Conservation (phyloP, 306 rosid genomes). For the Parietaria judaica region DNA sequence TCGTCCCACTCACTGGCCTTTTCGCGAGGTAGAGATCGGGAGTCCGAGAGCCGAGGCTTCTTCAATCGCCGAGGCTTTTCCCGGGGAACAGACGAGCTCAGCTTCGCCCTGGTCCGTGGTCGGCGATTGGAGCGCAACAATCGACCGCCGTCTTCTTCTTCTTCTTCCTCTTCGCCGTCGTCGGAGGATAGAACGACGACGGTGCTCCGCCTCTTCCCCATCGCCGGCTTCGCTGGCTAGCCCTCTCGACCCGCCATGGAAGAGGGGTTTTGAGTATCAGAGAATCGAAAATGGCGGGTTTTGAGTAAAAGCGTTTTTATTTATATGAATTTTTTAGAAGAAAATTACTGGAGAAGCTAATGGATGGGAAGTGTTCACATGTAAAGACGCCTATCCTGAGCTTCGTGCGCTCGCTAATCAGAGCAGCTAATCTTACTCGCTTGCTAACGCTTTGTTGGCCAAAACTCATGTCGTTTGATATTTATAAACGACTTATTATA, state of each 20-base stretch:
- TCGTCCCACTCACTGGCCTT: conserved; percentile 38
- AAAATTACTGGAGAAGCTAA: conserved; percentile 7
- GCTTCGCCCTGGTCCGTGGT: conserved; percentile 26
- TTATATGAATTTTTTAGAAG: neutral
- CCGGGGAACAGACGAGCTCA: conserved; percentile 29
- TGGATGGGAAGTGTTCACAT: neutral
- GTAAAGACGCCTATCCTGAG: neutral
- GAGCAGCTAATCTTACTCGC: neutral
- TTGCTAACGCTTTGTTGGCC: too few relatives aligned
- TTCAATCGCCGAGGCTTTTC: conserved; percentile 42
- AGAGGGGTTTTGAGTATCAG: conserved; percentile 4
- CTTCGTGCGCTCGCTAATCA: neutral
- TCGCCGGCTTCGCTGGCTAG: neutral
- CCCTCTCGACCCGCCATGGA: conserved; percentile 3
- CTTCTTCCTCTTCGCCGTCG: conserved; percentile 28
- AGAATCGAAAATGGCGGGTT: conserved; percentile 19
- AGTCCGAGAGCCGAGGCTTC: conserved; percentile 49
- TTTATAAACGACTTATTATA: too few relatives aligned
- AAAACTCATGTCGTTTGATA: too few relatives aligned
- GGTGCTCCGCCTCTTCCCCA: conserved; percentile 66
- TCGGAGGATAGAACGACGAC: conserved; percentile 59
- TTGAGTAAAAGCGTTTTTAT: neutral
- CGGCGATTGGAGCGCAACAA: conserved; percentile 29
- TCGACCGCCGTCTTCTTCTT: conserved; percentile 10
- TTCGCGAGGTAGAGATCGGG: conserved; percentile 28